Base-by-base conservation (phyloP, 306 rosid genomes). In the Lathyrus sativus region DNA sequence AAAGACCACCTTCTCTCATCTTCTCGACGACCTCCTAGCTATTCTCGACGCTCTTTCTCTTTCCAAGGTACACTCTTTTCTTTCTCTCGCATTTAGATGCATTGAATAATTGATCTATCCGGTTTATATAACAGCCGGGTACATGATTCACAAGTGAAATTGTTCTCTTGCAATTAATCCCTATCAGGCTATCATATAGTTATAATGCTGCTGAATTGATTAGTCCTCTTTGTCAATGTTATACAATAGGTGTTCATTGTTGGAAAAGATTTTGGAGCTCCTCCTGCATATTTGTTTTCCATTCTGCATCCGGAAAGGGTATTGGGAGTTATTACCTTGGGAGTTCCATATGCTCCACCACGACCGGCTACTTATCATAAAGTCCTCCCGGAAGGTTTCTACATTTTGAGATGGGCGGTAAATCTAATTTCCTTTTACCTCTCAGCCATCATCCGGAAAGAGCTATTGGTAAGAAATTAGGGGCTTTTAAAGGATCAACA, bases 261-360 rank as follows among this genome's bases (percentile, higher is more conserved):
- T 9, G 98, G 79, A 48, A 92, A 92, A 82, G 98, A 89, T 76
- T 91, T 84, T 67, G 98, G 96, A 70, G 70, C 68, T 29, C 28
- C 64, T 64, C 84, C 84, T 11, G 98, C 89, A 9, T 74, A 76
- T 68, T 4, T 69, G 0, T 83, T 89, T 63, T 79, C 89, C 28
- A 74, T 87, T 70, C 9, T 82, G 17, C 85, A 92, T 72, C 87
- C 95, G 0, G 89, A 84, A 55, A 86, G 91, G 83, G 86, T 86
- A 3, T n/a, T 75, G 42, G 96, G 96, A 76, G 84, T 92, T 66
- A 69, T 89, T 60, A 76, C 96, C 0, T 56, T 89, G 69, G 98
- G 98, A 55, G 65, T 77, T 72, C 95, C 95, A 10, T 72, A 71
- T 75, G 14, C 62, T 62, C 91, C 91, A 3, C 87, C 85, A 14